phyloP scores from a whole-genome alignment of 176 grass and related monocot species.

The Rhynchospora breviuscula region DNA sequence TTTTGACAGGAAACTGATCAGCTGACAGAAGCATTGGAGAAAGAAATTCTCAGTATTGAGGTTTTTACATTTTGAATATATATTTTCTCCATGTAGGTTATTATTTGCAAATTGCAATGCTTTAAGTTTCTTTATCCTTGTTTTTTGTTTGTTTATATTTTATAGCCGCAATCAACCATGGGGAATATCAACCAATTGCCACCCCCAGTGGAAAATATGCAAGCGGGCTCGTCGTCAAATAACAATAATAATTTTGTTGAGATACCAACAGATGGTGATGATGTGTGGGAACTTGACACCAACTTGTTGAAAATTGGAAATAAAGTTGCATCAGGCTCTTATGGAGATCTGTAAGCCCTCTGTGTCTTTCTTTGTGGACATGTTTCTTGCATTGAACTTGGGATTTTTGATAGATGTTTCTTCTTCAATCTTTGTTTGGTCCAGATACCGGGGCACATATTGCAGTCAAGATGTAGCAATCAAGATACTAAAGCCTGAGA shows the following conservation, averaged over 20 bases:
- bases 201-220: slow-evolving; percentile 59
- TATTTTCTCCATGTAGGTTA: background rate
- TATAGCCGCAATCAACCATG: slow-evolving; percentile 48
- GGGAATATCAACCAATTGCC: slow-evolving; percentile 54
- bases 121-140: slow-evolving; percentile 15
- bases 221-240: slow-evolving; percentile 25
- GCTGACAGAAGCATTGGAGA: slow-evolving; percentile 59
- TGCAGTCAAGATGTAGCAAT: slow-evolving; percentile 97
- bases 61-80: background rate
- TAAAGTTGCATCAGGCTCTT: slow-evolving; percentile 94
- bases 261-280: slow-evolving; percentile 82
- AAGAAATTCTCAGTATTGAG: slow-evolving; percentile 72
- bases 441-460: slow-evolving; percentile 77
- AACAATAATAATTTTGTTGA: slow-evolving; percentile 51
- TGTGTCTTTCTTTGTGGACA: background rate
- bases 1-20: slow-evolving; percentile 71
- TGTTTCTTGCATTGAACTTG: background rate
- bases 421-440: slow-evolving; percentile 19
- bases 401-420: slow-evolving; percentile 5
- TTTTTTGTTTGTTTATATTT: slow-evolving; percentile 33
- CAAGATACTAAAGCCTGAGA: slow-evolving; percentile 93
- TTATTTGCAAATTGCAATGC: slow-evolving; percentile 2
- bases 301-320: slow-evolving; percentile 67
- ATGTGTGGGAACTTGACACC: slow-evolving; percentile 95
- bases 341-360: slow-evolving; percentile 82